These are phyloP conservation scores for Neurospora sp. DNA, from an alignment of 2,329 filamentous ascomycete species.

Conservation along the genomic window DNA sequence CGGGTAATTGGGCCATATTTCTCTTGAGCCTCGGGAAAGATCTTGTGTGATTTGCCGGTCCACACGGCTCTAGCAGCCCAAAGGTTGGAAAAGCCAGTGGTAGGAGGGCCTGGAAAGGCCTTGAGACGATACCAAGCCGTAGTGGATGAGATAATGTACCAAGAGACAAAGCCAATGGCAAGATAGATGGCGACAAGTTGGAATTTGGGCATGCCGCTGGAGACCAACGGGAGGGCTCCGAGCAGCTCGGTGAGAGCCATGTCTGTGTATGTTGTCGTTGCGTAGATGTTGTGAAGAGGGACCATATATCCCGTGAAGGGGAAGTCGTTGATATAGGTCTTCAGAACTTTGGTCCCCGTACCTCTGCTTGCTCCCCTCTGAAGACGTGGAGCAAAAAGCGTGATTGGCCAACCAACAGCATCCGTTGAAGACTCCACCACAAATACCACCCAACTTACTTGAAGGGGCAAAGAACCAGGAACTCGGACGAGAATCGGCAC, in stretches of 20 bases:
- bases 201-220: background rate
- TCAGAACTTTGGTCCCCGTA: background rate
- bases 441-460: background rate
- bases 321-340: background rate
- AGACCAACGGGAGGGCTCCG: background rate
- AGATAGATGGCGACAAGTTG: background rate
- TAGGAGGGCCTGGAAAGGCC: constrained; percentile 19
- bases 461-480: background rate
- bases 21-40: constrained; percentile 13
- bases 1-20: constrained; percentile 21
- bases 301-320: background rate
- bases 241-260: background rate
- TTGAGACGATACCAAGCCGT: constrained; percentile 18
- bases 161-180: background rate
- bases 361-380: background rate
- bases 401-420: background rate
- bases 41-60: constrained; percentile 13
- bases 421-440: background rate
- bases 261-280: background rate
- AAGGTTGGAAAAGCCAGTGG: constrained; percentile 20
- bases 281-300: background rate
- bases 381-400: background rate
- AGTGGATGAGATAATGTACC: background rate
- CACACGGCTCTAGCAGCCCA: constrained; percentile 16
- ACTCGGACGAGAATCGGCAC: too few relatives aligned